Evolutionary conservation across 2,329 filamentous ascomycete species (phyloP).

Genomic region (Nothophaeocryptopus gaeumannii): DNA sequence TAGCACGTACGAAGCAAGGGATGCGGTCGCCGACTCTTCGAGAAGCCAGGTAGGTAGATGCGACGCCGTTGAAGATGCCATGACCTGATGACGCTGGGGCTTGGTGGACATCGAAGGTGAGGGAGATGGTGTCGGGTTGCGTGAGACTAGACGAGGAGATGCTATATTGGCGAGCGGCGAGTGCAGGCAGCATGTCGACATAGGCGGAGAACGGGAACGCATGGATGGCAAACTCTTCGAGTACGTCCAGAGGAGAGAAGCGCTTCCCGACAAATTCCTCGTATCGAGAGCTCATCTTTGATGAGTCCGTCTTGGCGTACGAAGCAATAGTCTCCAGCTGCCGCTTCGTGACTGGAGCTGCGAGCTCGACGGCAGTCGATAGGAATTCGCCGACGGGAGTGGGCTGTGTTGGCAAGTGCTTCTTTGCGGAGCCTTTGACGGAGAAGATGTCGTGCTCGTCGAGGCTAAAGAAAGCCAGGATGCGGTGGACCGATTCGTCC

Average conservation of each 20-base stretch:
- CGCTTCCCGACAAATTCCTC: slow-evolving; percentile 42
- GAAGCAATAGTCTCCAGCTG: slow-evolving; percentile 41
- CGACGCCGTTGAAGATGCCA: slow-evolving; percentile 39
- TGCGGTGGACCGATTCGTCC: slow-evolving; percentile 57
- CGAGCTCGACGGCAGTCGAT: slow-evolving; percentile 67
- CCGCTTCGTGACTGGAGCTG: slow-evolving; percentile 56
- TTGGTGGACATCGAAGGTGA: slow-evolving; percentile 62
- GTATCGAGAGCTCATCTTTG: slow-evolving; percentile 45
- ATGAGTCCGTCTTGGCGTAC: slow-evolving; percentile 38
- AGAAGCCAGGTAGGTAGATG: slow-evolving; percentile 39
- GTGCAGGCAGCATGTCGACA: slow-evolving; percentile 22
- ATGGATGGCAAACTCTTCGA: slow-evolving; percentile 60
- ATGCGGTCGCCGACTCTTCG: slow-evolving; percentile 38
- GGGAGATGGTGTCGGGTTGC: slow-evolving; percentile 30
- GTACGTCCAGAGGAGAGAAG: slow-evolving; percentile 58
- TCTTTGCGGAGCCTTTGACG: slow-evolving; percentile 15
- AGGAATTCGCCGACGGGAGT: slow-evolving; percentile 24
- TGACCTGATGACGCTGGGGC: slow-evolving; percentile 16
- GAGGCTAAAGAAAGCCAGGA: slow-evolving; percentile 61
- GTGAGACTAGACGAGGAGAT: slow-evolving; percentile 26
- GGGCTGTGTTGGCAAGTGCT: slow-evolving; percentile 7
- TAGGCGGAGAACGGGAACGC: slow-evolving; percentile 60
- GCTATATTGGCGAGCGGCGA: slow-evolving; percentile 26
- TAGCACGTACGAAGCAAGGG: slow-evolving; percentile 38
- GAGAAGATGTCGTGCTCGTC: slow-evolving; percentile 59